Base-by-base conservation (phyloP, 331 rosid genomes). In the Malus hybrid region DNA sequence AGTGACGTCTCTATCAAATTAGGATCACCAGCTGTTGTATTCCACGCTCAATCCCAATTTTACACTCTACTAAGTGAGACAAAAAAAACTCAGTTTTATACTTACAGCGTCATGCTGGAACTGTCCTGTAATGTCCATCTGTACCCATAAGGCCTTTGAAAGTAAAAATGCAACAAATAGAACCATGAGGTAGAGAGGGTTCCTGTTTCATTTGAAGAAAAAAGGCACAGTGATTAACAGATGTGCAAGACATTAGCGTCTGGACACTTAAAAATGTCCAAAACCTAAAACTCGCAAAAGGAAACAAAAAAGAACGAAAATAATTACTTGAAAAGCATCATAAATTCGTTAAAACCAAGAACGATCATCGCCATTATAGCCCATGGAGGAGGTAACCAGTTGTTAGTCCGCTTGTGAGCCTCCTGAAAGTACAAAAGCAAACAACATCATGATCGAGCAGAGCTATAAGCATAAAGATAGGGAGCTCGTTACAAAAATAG, bases 381-480 rank as follows among this genome's bases (percentile, higher is more conserved):
- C 98, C 98, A 93, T 66, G 93, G 89, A 87, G 98, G 96, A 69
- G 98, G 98, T 72, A 91, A 68, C 98, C 97, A 87, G 78, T 85
- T 88, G 84, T 88, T 93, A 80, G 82, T 88, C 46, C 88, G 85
- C 88, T 79, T 91, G 81, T 87, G 80, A 59, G 97, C 98, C 80
- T 87, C 98, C 98, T 93, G 97, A 36, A 64, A 67, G 20, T 28
- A 39, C 65, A 72, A 39, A 56, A 63, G 71, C 6, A 20, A 72
- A 65, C 4, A 52, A 24, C 32, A 3, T 14, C 2, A 16, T 11
- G 42, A 18, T 12, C 20, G 4, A 31, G 39, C 24, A 7, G 36
- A 22, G 67, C 22, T 34, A 13, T 20, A 34, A 33, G 10, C 16
- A 57, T 31, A 59, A 33, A 34, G 36, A 36, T 57, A 57, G 3